Evolutionary conservation across 2,329 filamentous ascomycete species (phyloP).

Genomic region (Sporothrix brasiliensis): DNA sequence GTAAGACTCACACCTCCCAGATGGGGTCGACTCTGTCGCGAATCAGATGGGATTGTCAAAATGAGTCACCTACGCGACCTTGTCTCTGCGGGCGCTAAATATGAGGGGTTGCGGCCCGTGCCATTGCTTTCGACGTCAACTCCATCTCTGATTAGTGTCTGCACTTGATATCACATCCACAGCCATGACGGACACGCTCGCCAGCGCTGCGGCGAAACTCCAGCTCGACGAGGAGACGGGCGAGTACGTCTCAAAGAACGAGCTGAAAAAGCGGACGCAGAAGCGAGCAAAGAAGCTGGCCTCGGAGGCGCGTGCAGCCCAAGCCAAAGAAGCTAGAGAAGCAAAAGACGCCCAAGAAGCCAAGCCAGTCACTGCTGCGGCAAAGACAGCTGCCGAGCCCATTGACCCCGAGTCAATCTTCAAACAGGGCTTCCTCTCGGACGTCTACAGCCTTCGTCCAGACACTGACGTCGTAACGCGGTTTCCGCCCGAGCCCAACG

Average conservation of each 20-base stretch:
- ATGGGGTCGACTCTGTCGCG: no score
- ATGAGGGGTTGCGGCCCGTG: no score
- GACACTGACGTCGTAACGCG: constrained; percentile 66
- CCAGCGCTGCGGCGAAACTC: constrained; percentile 54
- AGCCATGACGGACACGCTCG: no score
- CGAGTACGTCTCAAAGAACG: constrained; percentile 65
- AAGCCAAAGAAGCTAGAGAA: no score
- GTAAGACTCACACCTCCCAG: no score
- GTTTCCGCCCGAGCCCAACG: constrained; percentile 88
- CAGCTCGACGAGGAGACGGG: constrained; percentile 65
- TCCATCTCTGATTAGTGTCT: no score
- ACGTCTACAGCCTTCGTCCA: constrained; percentile 70
- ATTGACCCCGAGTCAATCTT: constrained; percentile 70
- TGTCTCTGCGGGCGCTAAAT: no score
- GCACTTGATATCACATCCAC: no score
- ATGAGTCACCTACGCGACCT: no score
- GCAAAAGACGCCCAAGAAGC: no score
- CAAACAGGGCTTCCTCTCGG: constrained; percentile 73
- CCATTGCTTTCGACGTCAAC: no score
- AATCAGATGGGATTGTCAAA: no score
- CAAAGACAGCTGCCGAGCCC: constrained; percentile 39
- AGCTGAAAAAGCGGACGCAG: constrained; percentile 61
- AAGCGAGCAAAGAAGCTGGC: constrained; percentile 62
- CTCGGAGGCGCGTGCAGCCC: constrained; percentile 43
- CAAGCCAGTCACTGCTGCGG: constrained; percentile 36